Conservation (phyloP, 441 rosid species). For the Sinapis alba region DNA sequence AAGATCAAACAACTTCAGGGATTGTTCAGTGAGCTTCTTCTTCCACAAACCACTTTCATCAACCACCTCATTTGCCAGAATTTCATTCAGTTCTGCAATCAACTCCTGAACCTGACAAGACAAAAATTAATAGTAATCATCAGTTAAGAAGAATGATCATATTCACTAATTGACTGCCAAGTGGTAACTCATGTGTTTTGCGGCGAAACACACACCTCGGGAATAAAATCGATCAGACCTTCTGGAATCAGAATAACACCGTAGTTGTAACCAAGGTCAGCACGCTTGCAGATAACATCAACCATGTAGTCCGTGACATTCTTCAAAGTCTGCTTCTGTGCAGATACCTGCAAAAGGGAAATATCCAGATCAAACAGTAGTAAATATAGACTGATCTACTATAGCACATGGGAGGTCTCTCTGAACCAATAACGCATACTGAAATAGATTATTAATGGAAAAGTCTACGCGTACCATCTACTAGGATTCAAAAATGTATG, state of each 20-base stretch:
- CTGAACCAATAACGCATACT: background rate
- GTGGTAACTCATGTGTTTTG: background rate
- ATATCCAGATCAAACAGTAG: slow-evolving; percentile 26
- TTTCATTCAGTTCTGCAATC: slow-evolving; percentile 90
- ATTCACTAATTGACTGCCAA: background rate
- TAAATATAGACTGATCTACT: slow-evolving; percentile 6
- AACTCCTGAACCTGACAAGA: slow-evolving; percentile 81
- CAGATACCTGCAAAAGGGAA: slow-evolving; percentile 68
- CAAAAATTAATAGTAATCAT: slow-evolving; percentile 11
- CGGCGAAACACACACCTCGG: slow-evolving; percentile 68
- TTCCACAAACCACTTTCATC: slow-evolving; percentile 90
- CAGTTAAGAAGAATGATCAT: background rate
- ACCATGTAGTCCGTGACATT: slow-evolving; percentile 90
- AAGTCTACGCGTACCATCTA: background rate
- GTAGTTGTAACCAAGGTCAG: slow-evolving; percentile 78
- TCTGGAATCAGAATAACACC: slow-evolving; percentile 98
- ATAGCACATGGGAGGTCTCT: background rate
- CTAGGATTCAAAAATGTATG: background rate
- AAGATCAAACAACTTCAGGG: slow-evolving; percentile 78
- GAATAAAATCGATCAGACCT: slow-evolving; percentile 98
- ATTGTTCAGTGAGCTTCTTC: slow-evolving; percentile 78
- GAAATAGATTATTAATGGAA: background rate
- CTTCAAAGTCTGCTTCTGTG: slow-evolving; percentile 85
- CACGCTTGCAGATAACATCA: slow-evolving; percentile 83
- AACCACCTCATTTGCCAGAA: slow-evolving; percentile 79